Evolutionary conservation across 371 early-diverging fungal genomes (phyloP), one percentile per base, ranked within the genome.

Genomic region (Apophysomyces variabilis): DNA sequence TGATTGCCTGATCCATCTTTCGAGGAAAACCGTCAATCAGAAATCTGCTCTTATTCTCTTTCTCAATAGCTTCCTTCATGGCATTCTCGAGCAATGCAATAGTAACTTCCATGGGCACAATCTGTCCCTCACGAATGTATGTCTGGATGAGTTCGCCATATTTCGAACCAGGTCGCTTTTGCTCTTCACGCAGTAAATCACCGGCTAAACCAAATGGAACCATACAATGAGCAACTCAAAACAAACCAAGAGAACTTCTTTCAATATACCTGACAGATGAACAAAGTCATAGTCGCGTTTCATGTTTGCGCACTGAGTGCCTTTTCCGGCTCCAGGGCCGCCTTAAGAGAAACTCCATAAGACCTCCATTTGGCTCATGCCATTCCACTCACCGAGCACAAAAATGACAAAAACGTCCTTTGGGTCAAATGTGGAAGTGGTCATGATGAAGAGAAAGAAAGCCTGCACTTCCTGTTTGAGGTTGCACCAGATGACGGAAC

Each of bases 1-100:
- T 89, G 66, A 89, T 62, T 7, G 95, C 97, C 80, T 99, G 99
- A 65, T 95, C 97, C 86, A 98, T 84, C 71, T 92, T 89, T 26
- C 98, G 83, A 11, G 99, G 99, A 89, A 98, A 99, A 0, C 98
- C 99, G 67, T 99, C 99, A 61, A 98, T 89, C 71, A 98, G 75
- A 82, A 99, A 98, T 46, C 92, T 80, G 18, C 66, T 64, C 58
- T 79, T 78, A 13, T 72, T 69, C n/a, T 82, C 76, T 11, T 78
- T 75, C 58, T 80, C 77, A 32, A 84, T 82, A 32, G 79, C 78
- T 60, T 85, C 89, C 65, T 87, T 84, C 93, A 99, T 98, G 14
- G 95, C 95, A 37, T 91, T 85, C 62, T 94, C 88, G 38, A 99
- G 84, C 26, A 99, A 84, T 5, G 88, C 88, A 69, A 98, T 95